Evolutionary conservation across 2,329 filamentous ascomycete genomes (phyloP).

Genomic region (Alternaria gaisen): DNA sequence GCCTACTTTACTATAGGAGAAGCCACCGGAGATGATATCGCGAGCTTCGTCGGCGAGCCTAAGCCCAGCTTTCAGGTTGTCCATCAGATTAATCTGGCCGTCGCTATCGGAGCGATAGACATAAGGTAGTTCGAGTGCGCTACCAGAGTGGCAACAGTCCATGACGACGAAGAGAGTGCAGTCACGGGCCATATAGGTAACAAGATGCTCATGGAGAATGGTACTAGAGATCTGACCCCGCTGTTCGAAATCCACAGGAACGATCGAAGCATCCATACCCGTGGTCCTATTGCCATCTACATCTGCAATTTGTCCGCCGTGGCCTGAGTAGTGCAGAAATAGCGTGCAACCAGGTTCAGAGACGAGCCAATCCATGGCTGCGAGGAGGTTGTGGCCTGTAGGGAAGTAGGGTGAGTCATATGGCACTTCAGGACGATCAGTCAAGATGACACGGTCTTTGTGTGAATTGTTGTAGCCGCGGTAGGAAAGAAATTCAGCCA

Average conservation of each 20-base stretch:
- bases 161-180: conserved; percentile 65
- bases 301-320: conserved; percentile 64
- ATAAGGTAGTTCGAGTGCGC: conserved; percentile 66
- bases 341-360: conserved; percentile 61
- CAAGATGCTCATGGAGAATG: conserved; percentile 61
- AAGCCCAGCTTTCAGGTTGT: conserved; percentile 63
- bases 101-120: conserved; percentile 66
- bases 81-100: conserved; percentile 64
- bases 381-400: conserved; percentile 57
- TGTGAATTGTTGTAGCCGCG: conserved; percentile 55
- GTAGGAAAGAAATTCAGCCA: conserved; percentile 57
- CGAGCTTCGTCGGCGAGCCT: conserved; percentile 61
- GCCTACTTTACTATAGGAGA: conserved; percentile 59
- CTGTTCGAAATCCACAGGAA: conserved; percentile 62
- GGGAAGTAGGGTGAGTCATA: conserved; percentile 48
- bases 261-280: conserved; percentile 61
- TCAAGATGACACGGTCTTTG: conserved; percentile 56
- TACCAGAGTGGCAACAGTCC: conserved; percentile 70
- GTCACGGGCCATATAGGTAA: conserved; percentile 60
- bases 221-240: conserved; percentile 64
- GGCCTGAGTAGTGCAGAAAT: conserved; percentile 68
- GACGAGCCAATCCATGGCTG: conserved; percentile 68
- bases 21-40: conserved; percentile 61
- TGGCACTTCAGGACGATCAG: conserved; percentile 49
- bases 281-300: conserved; percentile 51